These are phyloP conservation scores for Geranium rotundifolium DNA, from an alignment of 345 rosid species.

Conservation along the genomic window DNA sequence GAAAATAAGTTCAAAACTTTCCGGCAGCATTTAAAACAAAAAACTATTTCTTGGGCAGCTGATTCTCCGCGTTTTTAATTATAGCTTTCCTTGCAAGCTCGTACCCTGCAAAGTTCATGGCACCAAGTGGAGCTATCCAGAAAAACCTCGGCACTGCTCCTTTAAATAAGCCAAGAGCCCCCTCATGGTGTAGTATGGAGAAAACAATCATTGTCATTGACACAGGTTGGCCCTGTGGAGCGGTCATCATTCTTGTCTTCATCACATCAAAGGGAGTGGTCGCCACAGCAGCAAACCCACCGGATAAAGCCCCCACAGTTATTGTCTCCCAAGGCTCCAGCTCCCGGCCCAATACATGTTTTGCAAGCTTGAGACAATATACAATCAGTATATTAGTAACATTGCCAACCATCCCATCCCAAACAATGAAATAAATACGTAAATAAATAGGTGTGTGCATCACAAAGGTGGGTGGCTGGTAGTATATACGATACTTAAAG, in stretches of 20 bases:
- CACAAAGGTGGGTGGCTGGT: no score
- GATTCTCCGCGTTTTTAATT: slow-evolving; percentile 52
- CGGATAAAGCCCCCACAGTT: slow-evolving; percentile 80
- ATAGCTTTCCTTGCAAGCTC: slow-evolving; percentile 87
- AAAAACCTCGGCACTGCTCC: slow-evolving; percentile 94
- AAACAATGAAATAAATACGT: not conserved
- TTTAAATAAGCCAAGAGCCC: slow-evolving; percentile 87
- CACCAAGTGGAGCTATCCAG: slow-evolving; percentile 98
- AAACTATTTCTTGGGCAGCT: slow-evolving; percentile 27
- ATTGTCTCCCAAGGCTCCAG: slow-evolving; percentile 93
- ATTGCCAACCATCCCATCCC: not conserved
- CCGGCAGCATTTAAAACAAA: slow-evolving; percentile 8
- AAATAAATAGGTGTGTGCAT: no score
- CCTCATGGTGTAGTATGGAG: slow-evolving; percentile 77
- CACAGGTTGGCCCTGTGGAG: slow-evolving; percentile 59
- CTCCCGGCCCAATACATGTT: slow-evolving; percentile 61
- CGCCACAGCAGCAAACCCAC: slow-evolving; percentile 79
- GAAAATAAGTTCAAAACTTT: no score
- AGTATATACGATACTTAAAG: no score
- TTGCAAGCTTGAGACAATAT: slow-evolving; percentile 39
- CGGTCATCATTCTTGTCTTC: slow-evolving; percentile 99
- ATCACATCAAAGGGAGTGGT: slow-evolving; percentile 96
- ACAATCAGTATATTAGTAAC: not conserved
- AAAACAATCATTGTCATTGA: slow-evolving; percentile 71
- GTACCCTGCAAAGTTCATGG: slow-evolving; percentile 99